A percentile compares a stretch with the other conserved stretches of the same genome.
These are phyloP conservation scores for Hygrophila difformis DNA, from an alignment of 257 asterid species.

Conservation along the genomic window DNA sequence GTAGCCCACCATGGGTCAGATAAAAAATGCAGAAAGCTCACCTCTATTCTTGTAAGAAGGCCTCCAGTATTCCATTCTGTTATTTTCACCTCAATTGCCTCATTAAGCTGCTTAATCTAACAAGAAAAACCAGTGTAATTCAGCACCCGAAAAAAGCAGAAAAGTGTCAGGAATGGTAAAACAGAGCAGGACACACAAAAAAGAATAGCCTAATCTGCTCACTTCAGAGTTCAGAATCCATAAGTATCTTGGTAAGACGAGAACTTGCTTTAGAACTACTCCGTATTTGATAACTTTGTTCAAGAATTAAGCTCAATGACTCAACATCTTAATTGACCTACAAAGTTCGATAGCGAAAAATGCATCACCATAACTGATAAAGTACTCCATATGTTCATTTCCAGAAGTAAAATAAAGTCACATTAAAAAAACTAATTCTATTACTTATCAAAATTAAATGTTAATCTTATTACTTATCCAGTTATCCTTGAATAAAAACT, in stretches of 20 bases:
- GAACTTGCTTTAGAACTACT: background rate
- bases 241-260: no score
- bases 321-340: no score
- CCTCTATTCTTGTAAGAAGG: slow-evolving; percentile 93
- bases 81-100: slow-evolving; percentile 69
- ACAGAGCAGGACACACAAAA: background rate
- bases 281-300: no score
- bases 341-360: no score
- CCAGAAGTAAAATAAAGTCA: no score
- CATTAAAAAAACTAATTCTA: no score
- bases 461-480: no score
- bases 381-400: no score
- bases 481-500: no score
- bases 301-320: no score
- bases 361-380: no score
- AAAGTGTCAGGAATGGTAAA: background rate
- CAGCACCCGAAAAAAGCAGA: slow-evolving; percentile 3
- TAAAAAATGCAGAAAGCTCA: slow-evolving; percentile 16
- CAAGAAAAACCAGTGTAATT: background rate
- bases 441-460: no score
- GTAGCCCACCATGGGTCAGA: background rate
- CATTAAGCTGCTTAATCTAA: slow-evolving; percentile 84
- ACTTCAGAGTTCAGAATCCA: background rate
- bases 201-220: background rate
- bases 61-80: slow-evolving; percentile 98